These are phyloP conservation scores for Erodium trifolium DNA, from an alignment of 441 rosid species.

Conservation along the genomic window DNA sequence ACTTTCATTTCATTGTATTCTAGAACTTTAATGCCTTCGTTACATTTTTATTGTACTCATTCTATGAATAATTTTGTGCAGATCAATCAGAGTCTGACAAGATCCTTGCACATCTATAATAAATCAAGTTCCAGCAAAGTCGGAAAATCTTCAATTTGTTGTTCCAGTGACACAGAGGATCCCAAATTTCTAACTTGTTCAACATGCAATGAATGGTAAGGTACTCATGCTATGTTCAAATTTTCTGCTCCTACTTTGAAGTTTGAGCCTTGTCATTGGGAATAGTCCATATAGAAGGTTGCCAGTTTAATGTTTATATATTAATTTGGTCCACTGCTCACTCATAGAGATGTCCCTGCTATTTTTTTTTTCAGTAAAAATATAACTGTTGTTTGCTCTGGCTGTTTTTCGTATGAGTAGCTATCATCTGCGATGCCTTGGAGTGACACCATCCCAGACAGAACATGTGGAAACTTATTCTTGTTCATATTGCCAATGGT, in stretches of 20 bases:
- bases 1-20: not conserved
- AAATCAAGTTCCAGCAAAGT: slow-evolving; percentile 27
- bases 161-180: slow-evolving; percentile 29
- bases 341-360: no score
- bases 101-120: slow-evolving; percentile 39
- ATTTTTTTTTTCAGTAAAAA: not conserved
- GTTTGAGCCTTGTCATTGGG: not conserved
- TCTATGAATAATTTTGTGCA: slow-evolving; percentile 24
- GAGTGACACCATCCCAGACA: slow-evolving; percentile 19
- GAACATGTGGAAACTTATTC: slow-evolving; percentile 24
- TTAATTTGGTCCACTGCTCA: slow-evolving; percentile 6
- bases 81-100: slow-evolving; percentile 45
- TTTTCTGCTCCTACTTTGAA: slow-evolving; percentile 1
- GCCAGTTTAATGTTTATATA: not conserved
- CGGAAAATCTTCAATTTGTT: slow-evolving; percentile 32
- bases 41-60: slow-evolving; percentile 7
- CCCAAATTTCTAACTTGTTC: slow-evolving; percentile 34
- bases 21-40: slow-evolving; percentile 4
- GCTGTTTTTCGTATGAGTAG: slow-evolving; percentile 31
- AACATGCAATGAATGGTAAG: slow-evolving; percentile 55
- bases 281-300: not conserved
- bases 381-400: slow-evolving; percentile 11
- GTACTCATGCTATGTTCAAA: slow-evolving; percentile 18
- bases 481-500: slow-evolving; percentile 42
- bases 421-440: slow-evolving; percentile 49